Conservation (phyloP, 2,329 filamentous ascomycete genomes). For the Polychaeton citri region DNA sequence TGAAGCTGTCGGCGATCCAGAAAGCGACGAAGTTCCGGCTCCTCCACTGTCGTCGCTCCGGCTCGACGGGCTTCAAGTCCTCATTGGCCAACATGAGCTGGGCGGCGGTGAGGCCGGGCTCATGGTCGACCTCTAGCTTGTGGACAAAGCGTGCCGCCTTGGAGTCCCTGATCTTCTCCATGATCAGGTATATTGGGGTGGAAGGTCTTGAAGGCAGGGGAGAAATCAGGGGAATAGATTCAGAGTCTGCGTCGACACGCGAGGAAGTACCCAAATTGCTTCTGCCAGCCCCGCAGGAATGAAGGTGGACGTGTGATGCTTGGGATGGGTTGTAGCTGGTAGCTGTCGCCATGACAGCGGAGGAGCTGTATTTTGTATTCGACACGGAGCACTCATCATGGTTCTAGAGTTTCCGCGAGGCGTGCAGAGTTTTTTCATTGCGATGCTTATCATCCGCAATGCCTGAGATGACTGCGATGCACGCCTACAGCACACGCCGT, state of each 20-base stretch:
- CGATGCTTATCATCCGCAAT: too few relatives aligned
- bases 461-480: too few relatives aligned
- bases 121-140: constrained; percentile 59
- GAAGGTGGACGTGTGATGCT: neutral
- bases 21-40: constrained; percentile 76
- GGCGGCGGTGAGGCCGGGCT: constrained; percentile 61
- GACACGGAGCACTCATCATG: neutral
- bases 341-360: neutral
- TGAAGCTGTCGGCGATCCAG: constrained; percentile 75
- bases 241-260: neutral
- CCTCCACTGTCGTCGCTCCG: constrained; percentile 67
- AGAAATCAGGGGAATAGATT: neutral
- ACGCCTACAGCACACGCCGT: too few relatives aligned
- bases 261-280: neutral
- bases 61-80: constrained; percentile 48
- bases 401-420: neutral
- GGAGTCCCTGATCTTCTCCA: constrained; percentile 28
- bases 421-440: neutral
- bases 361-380: neutral
- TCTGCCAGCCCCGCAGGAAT: neutral
- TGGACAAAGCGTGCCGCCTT: constrained; percentile 27
- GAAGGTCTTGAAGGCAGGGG: neutral
- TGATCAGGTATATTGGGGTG: constrained; percentile 8
- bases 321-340: neutral
- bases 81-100: constrained; percentile 82